A percentile compares a stretch with the other conserved stretches of the same genome.
These are phyloP conservation scores for Saksenaea vasiformis DNA, from an alignment of 371 early-diverging fungal genomes.

Conservation along the genomic window DNA sequence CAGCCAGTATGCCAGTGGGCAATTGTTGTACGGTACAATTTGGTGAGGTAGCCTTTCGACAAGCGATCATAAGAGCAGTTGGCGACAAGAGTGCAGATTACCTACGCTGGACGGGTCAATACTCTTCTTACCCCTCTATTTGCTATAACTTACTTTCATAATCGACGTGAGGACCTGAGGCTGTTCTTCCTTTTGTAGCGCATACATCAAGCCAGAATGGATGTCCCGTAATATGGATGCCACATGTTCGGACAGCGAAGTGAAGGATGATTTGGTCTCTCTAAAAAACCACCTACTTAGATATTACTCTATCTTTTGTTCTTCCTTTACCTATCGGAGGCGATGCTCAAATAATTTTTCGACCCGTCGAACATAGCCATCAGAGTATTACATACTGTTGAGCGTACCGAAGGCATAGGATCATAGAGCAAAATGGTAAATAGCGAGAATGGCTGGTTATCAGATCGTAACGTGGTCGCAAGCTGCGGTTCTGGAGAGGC, in stretches of 20 bases:
- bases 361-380: conserved; percentile 62
- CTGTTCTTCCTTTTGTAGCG: conserved; percentile 35
- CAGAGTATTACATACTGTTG: conserved; percentile 55
- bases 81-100: conserved; percentile 32
- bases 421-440: conserved; percentile 51
- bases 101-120: conserved; percentile 10
- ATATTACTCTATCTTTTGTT: not conserved
- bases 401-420: conserved; percentile 45
- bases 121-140: not conserved
- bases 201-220: conserved; percentile 40
- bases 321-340: conserved; percentile 51
- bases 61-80: conserved; percentile 54
- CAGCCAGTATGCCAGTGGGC: conserved; percentile 20
- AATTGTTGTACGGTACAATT: conserved; percentile 26
- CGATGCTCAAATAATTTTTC: conserved; percentile 62
- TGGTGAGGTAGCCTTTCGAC: conserved; percentile 33
- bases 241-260: conserved; percentile 44
- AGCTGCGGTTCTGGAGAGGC: conserved; percentile 13
- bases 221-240: conserved; percentile 47
- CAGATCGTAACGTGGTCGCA: conserved; percentile 27
- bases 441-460: conserved; percentile 45
- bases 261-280: conserved; percentile 45
- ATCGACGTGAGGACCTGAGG: conserved; percentile 29
- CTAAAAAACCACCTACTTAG: not conserved
- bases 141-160: conserved; percentile 27